These are phyloP conservation scores for Beauveria sp. DNA, from an alignment of 2,329 filamentous ascomycete genomes.

Conservation along the genomic window DNA sequence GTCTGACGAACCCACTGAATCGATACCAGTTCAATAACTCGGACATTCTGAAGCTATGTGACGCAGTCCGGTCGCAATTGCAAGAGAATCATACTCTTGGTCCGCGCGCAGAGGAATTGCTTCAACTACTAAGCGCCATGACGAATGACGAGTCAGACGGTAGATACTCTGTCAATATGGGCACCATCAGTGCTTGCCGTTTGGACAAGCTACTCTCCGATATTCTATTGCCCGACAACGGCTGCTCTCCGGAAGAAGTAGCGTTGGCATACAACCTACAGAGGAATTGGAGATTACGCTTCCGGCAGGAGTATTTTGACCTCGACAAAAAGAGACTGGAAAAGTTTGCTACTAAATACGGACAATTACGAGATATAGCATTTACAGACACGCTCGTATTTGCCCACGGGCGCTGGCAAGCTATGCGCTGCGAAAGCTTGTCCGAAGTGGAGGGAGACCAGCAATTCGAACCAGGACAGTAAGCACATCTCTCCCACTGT, in stretches of 20 bases:
- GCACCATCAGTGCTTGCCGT: constrained; percentile 29
- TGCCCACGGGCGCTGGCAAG: constrained; percentile 29
- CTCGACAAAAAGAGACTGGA: constrained; percentile 37
- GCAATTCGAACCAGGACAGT: constrained; percentile 42
- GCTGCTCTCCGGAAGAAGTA: constrained; percentile 23
- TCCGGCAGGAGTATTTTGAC: constrained; percentile 36
- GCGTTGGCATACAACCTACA: constrained; percentile 23
- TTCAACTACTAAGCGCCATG: constrained; percentile 31
- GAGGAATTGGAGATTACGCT: constrained; percentile 36
- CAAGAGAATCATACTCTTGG: constrained; percentile 24
- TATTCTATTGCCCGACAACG: constrained; percentile 23
- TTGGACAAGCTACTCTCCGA: constrained; percentile 39
- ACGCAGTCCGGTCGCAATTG: constrained; percentile 32
- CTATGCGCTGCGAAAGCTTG: constrained; percentile 24
- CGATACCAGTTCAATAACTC: constrained; percentile 6
- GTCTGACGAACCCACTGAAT: constrained; percentile 3
- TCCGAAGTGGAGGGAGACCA: constrained; percentile 34
- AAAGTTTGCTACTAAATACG: constrained; percentile 25
- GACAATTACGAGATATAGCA: constrained; percentile 33
- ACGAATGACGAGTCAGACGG: constrained; percentile 30
- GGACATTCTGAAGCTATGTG: constrained; percentile 32
- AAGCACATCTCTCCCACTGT: constrained; percentile 18
- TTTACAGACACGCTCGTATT: constrained; percentile 27
- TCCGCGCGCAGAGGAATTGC: constrained; percentile 27
- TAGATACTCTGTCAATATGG: constrained; percentile 28